A percentile compares a stretch with the other conserved stretches of the same genome.
Evolutionary conservation across 805 yeast genomes (phyloP).

Genomic region (Kuraishia hungarica): DNA sequence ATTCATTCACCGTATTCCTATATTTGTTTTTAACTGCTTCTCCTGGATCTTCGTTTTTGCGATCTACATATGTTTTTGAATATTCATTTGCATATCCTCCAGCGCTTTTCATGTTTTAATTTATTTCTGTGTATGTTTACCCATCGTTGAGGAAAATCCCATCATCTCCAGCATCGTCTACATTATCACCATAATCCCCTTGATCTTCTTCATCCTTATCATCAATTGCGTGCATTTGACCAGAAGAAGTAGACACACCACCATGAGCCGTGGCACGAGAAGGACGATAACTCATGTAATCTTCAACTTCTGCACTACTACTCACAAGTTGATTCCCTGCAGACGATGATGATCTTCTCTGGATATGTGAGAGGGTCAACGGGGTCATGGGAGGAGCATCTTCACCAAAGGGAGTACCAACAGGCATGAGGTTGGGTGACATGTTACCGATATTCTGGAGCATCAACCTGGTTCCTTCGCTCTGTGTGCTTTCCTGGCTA

Average conservation of each 20-base stretch:
- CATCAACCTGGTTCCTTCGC: neutral
- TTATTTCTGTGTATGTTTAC: neutral
- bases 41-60: too few relatives aligned
- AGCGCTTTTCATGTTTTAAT: neutral
- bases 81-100: neutral
- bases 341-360: neutral
- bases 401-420: conserved; percentile 15
- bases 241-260: neutral
- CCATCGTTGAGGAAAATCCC: neutral
- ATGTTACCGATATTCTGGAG: conserved; percentile 14
- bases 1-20: too few relatives aligned
- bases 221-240: neutral
- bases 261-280: neutral
- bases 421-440: conserved; percentile 26
- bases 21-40: too few relatives aligned
- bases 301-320: neutral
- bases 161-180: neutral
- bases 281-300: neutral
- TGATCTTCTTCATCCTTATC: neutral
- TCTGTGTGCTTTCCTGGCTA: neutral
- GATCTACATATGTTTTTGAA: too few relatives aligned
- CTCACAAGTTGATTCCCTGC: neutral
- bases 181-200: neutral
- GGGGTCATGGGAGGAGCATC: conserved; percentile 28
- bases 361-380: conserved; percentile 14